Evolutionary conservation across 192 early-diverging fungal genomes (phyloP).

Genomic region (Backusella mclennaniae): DNA sequence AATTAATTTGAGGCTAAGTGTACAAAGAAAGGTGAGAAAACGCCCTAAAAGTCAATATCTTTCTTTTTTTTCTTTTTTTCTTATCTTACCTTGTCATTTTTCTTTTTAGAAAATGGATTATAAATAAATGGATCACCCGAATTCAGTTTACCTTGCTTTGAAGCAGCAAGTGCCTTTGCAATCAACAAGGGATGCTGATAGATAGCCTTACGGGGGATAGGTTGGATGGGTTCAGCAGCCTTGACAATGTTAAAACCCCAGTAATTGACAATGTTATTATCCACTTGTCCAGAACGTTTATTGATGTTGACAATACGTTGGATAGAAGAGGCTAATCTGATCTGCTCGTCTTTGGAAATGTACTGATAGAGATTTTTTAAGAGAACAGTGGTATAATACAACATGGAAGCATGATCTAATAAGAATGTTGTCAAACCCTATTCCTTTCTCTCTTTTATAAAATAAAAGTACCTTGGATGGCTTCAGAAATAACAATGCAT

Average conservation of each 20-base stretch:
- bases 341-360: constrained; percentile 65
- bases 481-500: constrained; percentile 67
- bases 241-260: constrained; percentile 58
- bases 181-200: constrained; percentile 51
- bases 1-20: constrained; percentile 35
- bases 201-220: constrained; percentile 53
- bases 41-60: not conserved
- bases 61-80: not conserved
- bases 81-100: constrained; percentile 16
- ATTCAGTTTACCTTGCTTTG: not conserved
- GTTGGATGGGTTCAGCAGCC: constrained; percentile 49
- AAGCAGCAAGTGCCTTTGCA: constrained; percentile 31
- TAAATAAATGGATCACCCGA: constrained; percentile 71
- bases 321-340: constrained; percentile 52
- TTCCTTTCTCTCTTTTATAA: not conserved
- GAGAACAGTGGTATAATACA: constrained; percentile 64
- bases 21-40: not conserved
- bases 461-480: constrained; percentile 56
- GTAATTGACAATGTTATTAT: constrained; percentile 43
- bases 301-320: constrained; percentile 52
- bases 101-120: constrained; percentile 71
- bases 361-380: constrained; percentile 62
- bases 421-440: constrained; percentile 6
- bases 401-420: constrained; percentile 59
- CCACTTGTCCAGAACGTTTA: constrained; percentile 47